These are phyloP conservation scores for Castanea crenata DNA, from an alignment of 306 rosid species.

Conservation along the genomic window DNA sequence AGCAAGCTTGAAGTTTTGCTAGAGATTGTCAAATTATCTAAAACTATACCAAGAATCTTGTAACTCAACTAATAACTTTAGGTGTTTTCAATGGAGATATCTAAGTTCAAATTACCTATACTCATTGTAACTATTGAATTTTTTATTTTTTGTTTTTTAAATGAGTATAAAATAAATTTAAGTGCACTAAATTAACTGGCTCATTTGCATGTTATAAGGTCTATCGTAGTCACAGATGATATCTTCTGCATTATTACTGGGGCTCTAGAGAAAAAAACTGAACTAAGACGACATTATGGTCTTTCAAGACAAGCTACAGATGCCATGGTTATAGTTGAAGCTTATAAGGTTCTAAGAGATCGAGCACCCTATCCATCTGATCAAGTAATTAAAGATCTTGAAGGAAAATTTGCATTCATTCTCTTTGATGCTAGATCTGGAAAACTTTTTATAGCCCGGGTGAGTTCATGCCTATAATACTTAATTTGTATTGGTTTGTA, in stretches of 20 bases:
- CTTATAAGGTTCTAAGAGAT: slow-evolving; percentile 53
- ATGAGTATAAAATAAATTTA: too few relatives aligned
- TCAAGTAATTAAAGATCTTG: slow-evolving; percentile 57
- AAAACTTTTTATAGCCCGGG: slow-evolving; percentile 54
- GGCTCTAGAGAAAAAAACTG: slow-evolving; percentile 37
- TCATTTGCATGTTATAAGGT: slow-evolving; percentile 27
- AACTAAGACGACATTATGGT: slow-evolving; percentile 55
- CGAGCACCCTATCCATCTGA: slow-evolving; percentile 68
- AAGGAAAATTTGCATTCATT: slow-evolving; percentile 55
- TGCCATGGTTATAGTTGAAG: slow-evolving; percentile 63
- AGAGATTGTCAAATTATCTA: not conserved
- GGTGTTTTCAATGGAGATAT: too few relatives aligned
- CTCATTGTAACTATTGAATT: too few relatives aligned
- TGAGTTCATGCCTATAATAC: slow-evolving; percentile 10
- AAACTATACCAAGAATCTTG: not conserved
- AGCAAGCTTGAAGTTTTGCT: not conserved
- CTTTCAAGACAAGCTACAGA: slow-evolving; percentile 59
- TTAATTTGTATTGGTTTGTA: too few relatives aligned
- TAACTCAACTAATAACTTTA: too few relatives aligned
- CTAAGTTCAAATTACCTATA: too few relatives aligned
- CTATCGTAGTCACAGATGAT: slow-evolving; percentile 43
- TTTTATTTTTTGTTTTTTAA: too few relatives aligned
- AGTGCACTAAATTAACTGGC: not conserved
- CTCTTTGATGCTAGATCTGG: slow-evolving; percentile 46
- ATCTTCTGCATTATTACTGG: slow-evolving; percentile 57